phyloP scores from a whole-genome alignment of 1,139 yeast genomes.

The Suhomyces coccinellae region DNA sequence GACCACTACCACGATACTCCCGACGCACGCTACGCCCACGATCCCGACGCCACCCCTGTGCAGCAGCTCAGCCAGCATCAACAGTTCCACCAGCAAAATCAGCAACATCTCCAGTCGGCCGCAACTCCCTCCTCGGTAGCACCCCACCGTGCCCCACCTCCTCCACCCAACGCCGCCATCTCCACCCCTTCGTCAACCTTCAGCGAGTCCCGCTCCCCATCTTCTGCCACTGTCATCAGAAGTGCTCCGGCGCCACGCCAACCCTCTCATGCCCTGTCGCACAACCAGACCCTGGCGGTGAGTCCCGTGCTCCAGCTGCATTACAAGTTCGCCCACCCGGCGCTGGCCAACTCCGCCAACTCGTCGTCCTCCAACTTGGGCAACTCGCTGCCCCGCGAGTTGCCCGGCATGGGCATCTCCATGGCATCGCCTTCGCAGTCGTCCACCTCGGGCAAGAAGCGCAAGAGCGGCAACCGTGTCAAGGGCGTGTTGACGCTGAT shows the following conservation, averaged over 20 bases:
- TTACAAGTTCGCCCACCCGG: conserved; percentile 15
- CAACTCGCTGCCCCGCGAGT: conserved; percentile 26
- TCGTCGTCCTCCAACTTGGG: conserved; percentile 15
- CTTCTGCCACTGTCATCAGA: conserved; percentile 28
- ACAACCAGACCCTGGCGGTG: conserved; percentile 36
- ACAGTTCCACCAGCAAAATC: too few relatives aligned
- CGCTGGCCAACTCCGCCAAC: conserved; percentile 10
- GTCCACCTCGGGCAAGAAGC: conserved; percentile 25
- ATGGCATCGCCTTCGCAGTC: conserved; percentile 9
- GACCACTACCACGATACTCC: too few relatives aligned
- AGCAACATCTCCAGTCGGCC: background rate
- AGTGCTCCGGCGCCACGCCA: conserved; percentile 18
- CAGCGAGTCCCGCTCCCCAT: conserved; percentile 16
- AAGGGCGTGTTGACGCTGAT: conserved; percentile 44
- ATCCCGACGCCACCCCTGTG: conserved; percentile 26
- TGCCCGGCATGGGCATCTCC: conserved; percentile 27
- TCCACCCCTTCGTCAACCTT: background rate
- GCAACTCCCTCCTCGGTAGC: conserved; percentile 3
- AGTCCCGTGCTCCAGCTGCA: conserved; percentile 32
- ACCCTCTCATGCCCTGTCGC: conserved; percentile 22
- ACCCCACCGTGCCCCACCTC: conserved; percentile 6
- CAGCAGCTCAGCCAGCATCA: too few relatives aligned
- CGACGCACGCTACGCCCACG: conserved; percentile 6
- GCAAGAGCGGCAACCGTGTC: conserved; percentile 39
- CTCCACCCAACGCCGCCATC: conserved; percentile 4